Base-by-base conservation (phyloP, 495 filamentous ascomycete species). In the Podospora comata region DNA sequence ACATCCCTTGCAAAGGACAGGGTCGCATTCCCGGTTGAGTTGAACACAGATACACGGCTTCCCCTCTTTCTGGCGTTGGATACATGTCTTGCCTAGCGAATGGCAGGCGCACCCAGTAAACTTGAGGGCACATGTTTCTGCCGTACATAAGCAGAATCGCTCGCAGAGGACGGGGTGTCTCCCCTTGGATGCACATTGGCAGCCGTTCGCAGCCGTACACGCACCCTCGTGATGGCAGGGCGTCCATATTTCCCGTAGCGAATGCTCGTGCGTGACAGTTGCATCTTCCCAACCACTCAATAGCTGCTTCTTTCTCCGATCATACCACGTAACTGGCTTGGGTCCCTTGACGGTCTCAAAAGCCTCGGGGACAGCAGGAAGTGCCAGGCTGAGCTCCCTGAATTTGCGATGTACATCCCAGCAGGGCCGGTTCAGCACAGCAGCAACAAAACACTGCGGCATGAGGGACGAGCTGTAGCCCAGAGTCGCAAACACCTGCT, bases 1-100 rank as follows among this genome's bases (percentile, higher is more conserved):
- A 68, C 90, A 92, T 11, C 78, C 81, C 18, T 81, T 80, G 72
- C 90, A 93, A 28, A 91, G 79, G 53, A 89, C 85, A 0, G 89
- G 84, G 70, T 92, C 90, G 70, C 90, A 93, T 75, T 93, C 90
- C 5, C 90, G 84, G 70, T 88, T 87, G 58, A 88, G 79, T 65
- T 79, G 75, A 20, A 82, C 75, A 71, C 89, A 91, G 20, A 82
- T 83, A 73, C 89, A 91, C 11, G 81, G 81, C 23, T 72, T 74
- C 28, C 75, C 75, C 54, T 86, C 83, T 63, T 80, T 83, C 58
- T 84, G 79, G 57, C 77, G 76, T 68, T 78, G 65, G 62, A 79
- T 68, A 69, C 88, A 90, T 1, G 82, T 80, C 73, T 82, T 84
- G 26, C 81, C 80, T 1, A 76, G 74, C 1, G 80, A 80, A 56